Percentiles rank a stretch among this genome's conserved stretches.
Conservation (phyloP, 1,139 yeast species). For the Nakaseomyces sp. region DNA sequence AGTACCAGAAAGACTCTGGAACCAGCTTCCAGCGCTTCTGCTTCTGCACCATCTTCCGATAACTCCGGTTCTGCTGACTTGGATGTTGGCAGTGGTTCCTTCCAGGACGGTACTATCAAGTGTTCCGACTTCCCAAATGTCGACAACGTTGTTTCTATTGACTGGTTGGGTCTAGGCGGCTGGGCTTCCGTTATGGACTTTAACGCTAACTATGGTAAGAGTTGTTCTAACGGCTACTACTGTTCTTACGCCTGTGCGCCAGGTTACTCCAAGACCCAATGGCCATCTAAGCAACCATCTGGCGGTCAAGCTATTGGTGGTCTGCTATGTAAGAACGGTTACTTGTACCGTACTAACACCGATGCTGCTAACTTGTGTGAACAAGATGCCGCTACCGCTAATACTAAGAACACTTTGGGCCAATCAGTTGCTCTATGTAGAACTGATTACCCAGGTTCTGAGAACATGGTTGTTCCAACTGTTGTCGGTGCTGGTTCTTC, state of each 20-base stretch:
- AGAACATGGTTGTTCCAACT: constrained; percentile 96
- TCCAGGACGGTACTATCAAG: constrained; percentile 70
- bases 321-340: constrained; percentile 68
- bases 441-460: constrained; percentile 99
- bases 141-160: constrained; percentile 79
- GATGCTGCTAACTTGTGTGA: constrained; percentile 61
- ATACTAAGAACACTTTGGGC: constrained; percentile 54
- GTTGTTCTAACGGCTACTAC: constrained; percentile 80
- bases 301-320: constrained; percentile 91
- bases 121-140: constrained; percentile 83
- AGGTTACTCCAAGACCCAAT: constrained; percentile 96
- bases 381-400: constrained; percentile 69
- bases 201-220: constrained; percentile 51
- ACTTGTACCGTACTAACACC: constrained; percentile 68
- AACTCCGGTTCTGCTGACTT: constrained; percentile 15
- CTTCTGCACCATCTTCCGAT: constrained; percentile 15
- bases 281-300: constrained; percentile 81
- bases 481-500: constrained; percentile 57
- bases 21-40: constrained; percentile 16
- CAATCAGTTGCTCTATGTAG: constrained; percentile 80
- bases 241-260: constrained; percentile 97
- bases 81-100: constrained; percentile 35
- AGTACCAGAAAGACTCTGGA: constrained; percentile 20
- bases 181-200: constrained; percentile 76
- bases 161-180: constrained; percentile 79